Evolutionary conservation across 1,284 basidiomycete genomes (phyloP).

Genomic region (Sporisorium iseilematis-ciliati): DNA sequence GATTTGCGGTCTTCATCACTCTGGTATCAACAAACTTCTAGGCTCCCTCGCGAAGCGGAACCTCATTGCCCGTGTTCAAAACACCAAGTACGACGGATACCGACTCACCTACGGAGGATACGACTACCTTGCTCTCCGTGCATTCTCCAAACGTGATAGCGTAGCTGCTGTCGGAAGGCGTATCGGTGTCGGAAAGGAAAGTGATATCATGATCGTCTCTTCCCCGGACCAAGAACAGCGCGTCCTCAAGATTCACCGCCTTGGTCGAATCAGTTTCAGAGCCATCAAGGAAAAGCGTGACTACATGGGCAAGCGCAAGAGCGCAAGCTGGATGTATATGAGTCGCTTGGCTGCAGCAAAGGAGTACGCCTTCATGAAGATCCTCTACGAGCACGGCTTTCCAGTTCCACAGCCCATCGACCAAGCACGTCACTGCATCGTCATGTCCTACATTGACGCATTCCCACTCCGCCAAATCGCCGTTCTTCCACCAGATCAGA

Average conservation of each 20-base stretch:
- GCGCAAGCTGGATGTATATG: constrained; percentile 99
- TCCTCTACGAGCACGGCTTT: constrained; percentile 91
- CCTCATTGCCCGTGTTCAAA: constrained; percentile 88
- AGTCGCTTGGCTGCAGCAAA: constrained; percentile 94
- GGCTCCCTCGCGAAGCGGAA: constrained; percentile 91
- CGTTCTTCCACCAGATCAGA: constrained; percentile 77
- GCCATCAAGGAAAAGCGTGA: constrained; percentile 97
- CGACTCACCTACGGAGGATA: constrained; percentile 97
- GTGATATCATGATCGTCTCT: constrained; percentile 94
- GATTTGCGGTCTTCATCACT: constrained; percentile 88
- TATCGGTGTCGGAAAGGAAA: constrained; percentile 98
- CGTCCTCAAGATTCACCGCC: constrained; percentile 90
- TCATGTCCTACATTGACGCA: constrained; percentile 96
- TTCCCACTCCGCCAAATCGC: constrained; percentile 96
- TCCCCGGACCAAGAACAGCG: constrained; percentile 84
- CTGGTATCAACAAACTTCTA: constrained; percentile 92
- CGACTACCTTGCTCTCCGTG: constrained; percentile 92
- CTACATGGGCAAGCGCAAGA: constrained; percentile 94
- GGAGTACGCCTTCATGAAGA: constrained; percentile 99
- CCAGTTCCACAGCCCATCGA: constrained; percentile 94
- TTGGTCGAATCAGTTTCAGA: constrained; percentile 95
- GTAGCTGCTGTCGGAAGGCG: constrained; percentile 83
- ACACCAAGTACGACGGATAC: constrained; percentile 96
- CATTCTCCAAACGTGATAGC: constrained; percentile 79
- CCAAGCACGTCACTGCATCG: constrained; percentile 91